These are phyloP conservation scores for Effrenium voratum DNA, from an alignment of 73 alveolate genomes.

Conservation along the genomic window DNA sequence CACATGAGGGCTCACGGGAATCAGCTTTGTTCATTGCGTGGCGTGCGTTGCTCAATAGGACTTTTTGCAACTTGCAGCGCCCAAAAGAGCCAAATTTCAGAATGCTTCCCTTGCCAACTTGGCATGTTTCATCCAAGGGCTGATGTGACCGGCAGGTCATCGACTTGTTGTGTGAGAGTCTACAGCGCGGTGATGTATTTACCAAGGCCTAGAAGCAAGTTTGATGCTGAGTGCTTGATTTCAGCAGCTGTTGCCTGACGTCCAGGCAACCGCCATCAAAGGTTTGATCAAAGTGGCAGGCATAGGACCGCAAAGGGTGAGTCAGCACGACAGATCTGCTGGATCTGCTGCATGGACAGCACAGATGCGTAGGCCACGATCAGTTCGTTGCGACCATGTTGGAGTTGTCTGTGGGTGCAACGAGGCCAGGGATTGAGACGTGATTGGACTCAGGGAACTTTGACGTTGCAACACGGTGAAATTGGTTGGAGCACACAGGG, in stretches of 20 bases:
- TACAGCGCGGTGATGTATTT: constrained; percentile 52
- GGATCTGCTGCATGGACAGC: not conserved
- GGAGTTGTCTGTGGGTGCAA: constrained; percentile 51
- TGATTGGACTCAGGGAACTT: not conserved
- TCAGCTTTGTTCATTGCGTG: too few species aligned
- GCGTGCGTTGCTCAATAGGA: too few species aligned
- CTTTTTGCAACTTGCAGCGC: too few species aligned
- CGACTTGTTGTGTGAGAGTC: constrained; percentile 27
- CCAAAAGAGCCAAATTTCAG: too few species aligned
- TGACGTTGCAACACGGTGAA: not conserved
- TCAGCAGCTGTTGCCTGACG: not conserved
- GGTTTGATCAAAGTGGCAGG: constrained; percentile 90
- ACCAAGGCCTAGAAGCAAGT: constrained; percentile 53
- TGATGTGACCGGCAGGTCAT: not conserved
- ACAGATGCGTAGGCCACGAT: constrained; percentile 42
- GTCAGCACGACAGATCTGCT: not conserved
- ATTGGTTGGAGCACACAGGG: too few species aligned
- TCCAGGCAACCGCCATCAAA: constrained; percentile 87
- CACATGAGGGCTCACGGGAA: too few species aligned
- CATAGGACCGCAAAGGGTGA: not conserved
- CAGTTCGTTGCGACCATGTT: constrained; percentile 36
- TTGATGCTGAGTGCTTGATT: too few species aligned
- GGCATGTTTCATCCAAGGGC: not conserved
- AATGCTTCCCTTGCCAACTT: not conserved
- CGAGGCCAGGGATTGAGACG: not conserved